phyloP scores from a whole-genome alignment of 306 rosid species.

The Malus asiatica region DNA sequence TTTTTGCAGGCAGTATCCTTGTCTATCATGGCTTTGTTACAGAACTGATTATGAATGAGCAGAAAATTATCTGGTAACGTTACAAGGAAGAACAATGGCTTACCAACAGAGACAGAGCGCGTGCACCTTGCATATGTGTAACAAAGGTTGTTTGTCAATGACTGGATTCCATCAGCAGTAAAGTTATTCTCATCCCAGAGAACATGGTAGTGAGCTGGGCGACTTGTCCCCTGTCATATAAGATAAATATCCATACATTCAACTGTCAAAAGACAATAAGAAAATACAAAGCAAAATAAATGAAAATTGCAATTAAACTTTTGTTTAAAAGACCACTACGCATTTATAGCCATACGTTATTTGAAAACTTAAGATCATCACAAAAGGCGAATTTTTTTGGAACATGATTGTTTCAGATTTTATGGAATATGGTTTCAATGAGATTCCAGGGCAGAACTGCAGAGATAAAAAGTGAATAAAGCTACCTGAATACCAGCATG shows the following conservation, averaged over 20 bases:
- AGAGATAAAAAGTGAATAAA: neutral
- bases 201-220: slow-evolving; percentile 93
- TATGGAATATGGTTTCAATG: neutral
- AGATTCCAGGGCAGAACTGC: neutral
- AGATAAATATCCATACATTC: neutral
- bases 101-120: slow-evolving; percentile 87
- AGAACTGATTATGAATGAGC: neutral
- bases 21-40: neutral
- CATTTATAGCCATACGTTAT: neutral
- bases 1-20: neutral
- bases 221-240: slow-evolving; percentile 65
- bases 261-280: neutral
- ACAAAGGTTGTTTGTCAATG: slow-evolving; percentile 79
- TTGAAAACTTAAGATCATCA: neutral
- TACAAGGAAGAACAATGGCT: slow-evolving; percentile 16
- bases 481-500: slow-evolving; percentile 89
- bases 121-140: slow-evolving; percentile 93
- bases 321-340: neutral
- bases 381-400: neutral
- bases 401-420: neutral
- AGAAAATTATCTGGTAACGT: neutral
- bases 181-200: slow-evolving; percentile 95
- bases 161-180: slow-evolving; percentile 83
- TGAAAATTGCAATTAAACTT: neutral
- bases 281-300: neutral